Percentiles rank a stretch among this genome's conserved stretches.
Conservation (phyloP, 2,329 filamentous ascomycete species). For the Colletotrichum salicis region DNA sequence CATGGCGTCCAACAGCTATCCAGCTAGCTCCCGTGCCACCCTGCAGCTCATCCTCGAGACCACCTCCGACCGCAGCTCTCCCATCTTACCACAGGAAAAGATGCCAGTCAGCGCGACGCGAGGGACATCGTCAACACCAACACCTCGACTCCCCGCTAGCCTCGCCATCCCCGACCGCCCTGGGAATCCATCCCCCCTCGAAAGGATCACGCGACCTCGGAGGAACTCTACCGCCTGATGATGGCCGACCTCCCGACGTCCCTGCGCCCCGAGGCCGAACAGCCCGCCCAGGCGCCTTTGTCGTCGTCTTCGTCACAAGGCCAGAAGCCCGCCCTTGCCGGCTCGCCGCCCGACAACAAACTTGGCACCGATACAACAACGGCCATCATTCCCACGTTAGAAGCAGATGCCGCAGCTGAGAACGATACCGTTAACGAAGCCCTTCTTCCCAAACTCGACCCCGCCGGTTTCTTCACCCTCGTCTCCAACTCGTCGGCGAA, state of each 20-base stretch:
- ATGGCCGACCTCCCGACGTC: constrained; percentile 32
- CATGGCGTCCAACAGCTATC: constrained; percentile 26
- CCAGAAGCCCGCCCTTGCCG: constrained; percentile 4
- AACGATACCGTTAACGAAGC: neutral
- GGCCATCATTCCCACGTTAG: neutral
- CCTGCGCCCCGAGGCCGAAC: constrained; percentile 21
- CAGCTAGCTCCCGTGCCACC: constrained; percentile 22
- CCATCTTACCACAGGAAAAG: constrained; percentile 11
- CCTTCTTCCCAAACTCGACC: constrained; percentile 29
- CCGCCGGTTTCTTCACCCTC: constrained; percentile 75
- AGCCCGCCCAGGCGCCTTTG: neutral
- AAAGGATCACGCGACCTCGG: neutral
- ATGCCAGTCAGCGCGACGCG: constrained; percentile 27
- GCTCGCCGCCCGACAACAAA: neutral
- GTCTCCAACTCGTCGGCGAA: constrained; percentile 79
- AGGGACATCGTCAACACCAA: neutral
- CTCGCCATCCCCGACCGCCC: neutral
- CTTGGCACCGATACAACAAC: neutral
- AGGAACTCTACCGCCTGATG: constrained; percentile 13
- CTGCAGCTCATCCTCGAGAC: constrained; percentile 27
- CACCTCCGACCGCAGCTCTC: constrained; percentile 2
- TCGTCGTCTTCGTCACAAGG: constrained; percentile 22
- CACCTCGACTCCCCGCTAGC: neutral
- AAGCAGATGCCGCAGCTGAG: neutral
- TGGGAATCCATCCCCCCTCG: neutral